Evolutionary conservation across 2,329 filamentous ascomycete genomes (phyloP), one percentile per base, ranked within the genome.

Genomic region (Exophiala mesophila): DNA sequence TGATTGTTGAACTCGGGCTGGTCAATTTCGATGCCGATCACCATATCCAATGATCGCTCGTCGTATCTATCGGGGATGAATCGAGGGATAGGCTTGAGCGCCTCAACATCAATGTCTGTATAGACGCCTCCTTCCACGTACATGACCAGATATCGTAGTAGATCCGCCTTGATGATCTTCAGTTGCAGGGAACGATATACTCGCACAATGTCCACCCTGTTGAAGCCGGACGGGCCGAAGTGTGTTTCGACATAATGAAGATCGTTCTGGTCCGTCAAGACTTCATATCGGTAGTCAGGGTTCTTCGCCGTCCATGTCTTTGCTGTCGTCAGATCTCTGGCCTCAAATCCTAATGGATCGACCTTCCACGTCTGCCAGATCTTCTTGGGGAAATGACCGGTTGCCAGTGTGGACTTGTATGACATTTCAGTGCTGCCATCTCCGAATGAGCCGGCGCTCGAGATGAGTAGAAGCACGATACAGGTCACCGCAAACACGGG

Each of bases 291-390:
- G 59, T 80, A 77, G 3, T 69, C 70, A 0, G 80, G 82, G 54
- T 86, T 86, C 62, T 79, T 82, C 16, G 65, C 62, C 0, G 76
- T 69, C 82, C 83, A 87, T 2, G 80, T 80, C 52, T 73, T 72
- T 7, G 82, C 82, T 0, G 70, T 70, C 17, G 70, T 63, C 21
- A 75, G 66, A 55, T 86, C 80, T 39, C 77, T 71, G 55, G 79
- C 72, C 49, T 83, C 82, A 56, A 85, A 85, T 2, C 70, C 68
- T 23, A 85, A 66, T 2, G 82, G 78, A 48, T 82, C 74, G 19
- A 82, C 74, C 60, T 85, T 87, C 83, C 83, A 87, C 0, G 78
- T 82, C 62, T 87, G 83, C 83, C 82, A 87, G 52, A 87, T 83
- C 63, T 86, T 87, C 41, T 72, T 71, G 4, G 73, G 83, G 54